Percentiles rank a stretch among this genome's conserved stretches.
These are phyloP conservation scores for Boletus chippewaensis DNA, from an alignment of 1,284 basidiomycete genomes.

Conservation along the genomic window DNA sequence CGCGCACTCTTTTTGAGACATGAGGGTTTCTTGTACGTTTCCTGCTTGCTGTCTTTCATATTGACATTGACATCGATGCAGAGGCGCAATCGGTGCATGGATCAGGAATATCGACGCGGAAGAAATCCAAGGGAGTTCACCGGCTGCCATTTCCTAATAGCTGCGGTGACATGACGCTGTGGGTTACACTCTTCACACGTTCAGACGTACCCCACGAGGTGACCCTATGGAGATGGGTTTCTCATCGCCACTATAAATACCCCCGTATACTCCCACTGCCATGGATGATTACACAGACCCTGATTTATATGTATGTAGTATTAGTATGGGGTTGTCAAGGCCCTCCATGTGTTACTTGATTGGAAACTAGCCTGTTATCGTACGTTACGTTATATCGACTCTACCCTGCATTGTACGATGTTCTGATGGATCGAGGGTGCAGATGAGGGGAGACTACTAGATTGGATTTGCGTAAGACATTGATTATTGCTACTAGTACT, in stretches of 20 bases:
- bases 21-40: constrained; percentile 91
- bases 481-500: neutral
- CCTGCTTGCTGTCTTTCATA: constrained; percentile 4
- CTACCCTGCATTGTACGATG: constrained; percentile 5
- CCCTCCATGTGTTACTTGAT: constrained; percentile 3
- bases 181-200: constrained; percentile 4
- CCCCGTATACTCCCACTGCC: constrained; percentile 18
- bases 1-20: constrained; percentile 95
- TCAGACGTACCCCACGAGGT: constrained; percentile 22
- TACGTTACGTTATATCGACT: constrained; percentile 20
- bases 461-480: constrained; percentile 6
- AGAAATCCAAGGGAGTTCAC: constrained; percentile 20
- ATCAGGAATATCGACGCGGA: constrained; percentile 80
- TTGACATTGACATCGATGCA: constrained; percentile 30
- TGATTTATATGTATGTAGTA: constrained; percentile 8
- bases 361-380: constrained; percentile 14
- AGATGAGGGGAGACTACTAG: neutral
- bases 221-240: constrained; percentile 12
- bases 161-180: constrained; percentile 2
- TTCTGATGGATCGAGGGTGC: neutral
- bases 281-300: constrained; percentile 9
- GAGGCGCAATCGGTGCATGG: constrained; percentile 91
- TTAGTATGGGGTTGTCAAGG: constrained; percentile 8
- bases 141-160: constrained; percentile 4
- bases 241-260: constrained; percentile 25